A percentile compares a stretch with the other conserved stretches of the same genome.
Evolutionary conservation across 345 rosid genomes (phyloP).

Genomic region (Rhodamnia argentea): DNA sequence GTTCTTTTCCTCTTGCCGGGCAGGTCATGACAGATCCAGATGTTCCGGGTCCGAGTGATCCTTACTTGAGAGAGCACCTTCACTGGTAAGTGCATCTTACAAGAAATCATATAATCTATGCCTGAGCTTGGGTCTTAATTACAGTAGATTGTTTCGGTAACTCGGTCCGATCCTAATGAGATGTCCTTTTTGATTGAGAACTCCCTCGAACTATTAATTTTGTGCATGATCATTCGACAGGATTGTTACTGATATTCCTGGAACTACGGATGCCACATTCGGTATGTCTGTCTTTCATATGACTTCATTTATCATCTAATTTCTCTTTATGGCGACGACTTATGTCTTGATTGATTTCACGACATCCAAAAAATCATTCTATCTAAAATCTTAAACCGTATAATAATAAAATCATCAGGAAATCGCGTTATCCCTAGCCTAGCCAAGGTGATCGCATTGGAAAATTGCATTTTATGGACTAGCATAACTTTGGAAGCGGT

Average conservation of each 20-base stretch:
- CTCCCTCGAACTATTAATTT: neutral
- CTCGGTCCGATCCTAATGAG: neutral
- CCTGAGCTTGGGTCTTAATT: neutral
- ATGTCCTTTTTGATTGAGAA: neutral
- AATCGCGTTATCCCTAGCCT: neutral
- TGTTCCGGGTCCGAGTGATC: constrained; percentile 18
- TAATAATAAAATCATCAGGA: neutral
- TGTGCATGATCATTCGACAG: neutral
- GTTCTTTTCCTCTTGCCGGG: neutral
- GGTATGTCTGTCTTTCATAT: neutral
- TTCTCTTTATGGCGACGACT: neutral
- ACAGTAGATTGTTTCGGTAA: neutral
- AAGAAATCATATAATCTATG: neutral
- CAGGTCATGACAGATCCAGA: constrained; percentile 18
- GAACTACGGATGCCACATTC: constrained; percentile 18
- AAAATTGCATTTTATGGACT: neutral
- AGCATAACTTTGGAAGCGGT: neutral
- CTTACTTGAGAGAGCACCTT: constrained; percentile 16
- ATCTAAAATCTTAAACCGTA: neutral
- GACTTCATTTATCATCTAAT: neutral
- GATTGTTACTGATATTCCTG: constrained; percentile 20
- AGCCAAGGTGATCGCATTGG: neutral
- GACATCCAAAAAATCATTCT: neutral
- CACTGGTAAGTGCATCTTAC: constrained; percentile 6
- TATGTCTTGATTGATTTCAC: neutral